These are phyloP conservation scores for Mucor ambiguus DNA, from an alignment of 371 early-diverging fungal species.

Conservation along the genomic window DNA sequence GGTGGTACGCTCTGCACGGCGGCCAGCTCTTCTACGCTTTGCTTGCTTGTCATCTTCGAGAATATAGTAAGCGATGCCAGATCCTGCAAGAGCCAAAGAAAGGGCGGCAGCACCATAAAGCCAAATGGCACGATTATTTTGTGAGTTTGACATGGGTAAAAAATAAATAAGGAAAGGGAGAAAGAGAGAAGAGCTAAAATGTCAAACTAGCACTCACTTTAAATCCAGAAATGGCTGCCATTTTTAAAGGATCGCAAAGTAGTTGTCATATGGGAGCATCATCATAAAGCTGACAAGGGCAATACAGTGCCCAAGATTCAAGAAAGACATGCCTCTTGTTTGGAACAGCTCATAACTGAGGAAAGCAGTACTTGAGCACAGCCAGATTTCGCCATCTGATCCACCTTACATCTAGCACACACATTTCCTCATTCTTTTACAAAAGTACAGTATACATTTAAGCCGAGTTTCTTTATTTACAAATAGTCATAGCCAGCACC, in stretches of 20 bases:
- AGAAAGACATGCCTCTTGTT: too few relatives aligned
- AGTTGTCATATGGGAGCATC: too few relatives aligned
- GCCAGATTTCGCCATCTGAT: too few relatives aligned
- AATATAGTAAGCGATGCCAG: conserved; percentile 28
- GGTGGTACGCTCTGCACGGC: conserved; percentile 23
- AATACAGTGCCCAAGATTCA: too few relatives aligned
- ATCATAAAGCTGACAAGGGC: too few relatives aligned
- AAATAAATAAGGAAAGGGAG: conserved; percentile 8
- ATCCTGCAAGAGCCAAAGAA: conserved; percentile 12
- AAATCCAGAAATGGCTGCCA: neutral
- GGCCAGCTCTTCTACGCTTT: conserved; percentile 28
- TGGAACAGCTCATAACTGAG: too few relatives aligned
- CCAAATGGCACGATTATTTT: conserved; percentile 10
- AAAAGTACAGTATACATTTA: neutral
- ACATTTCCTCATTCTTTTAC: too few relatives aligned
- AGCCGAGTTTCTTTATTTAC: conserved; percentile 23
- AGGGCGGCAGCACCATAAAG: conserved; percentile 16
- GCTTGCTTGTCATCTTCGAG: conserved; percentile 40
- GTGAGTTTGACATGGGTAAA: conserved; percentile 9
- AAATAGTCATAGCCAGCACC: conserved; percentile 60
- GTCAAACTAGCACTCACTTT: neutral
- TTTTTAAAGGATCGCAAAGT: too few relatives aligned
- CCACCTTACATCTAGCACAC: too few relatives aligned
- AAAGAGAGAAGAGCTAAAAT: conserved; percentile 1
- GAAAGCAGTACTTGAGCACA: too few relatives aligned